Percentiles rank a stretch among this genome's conserved stretches.
These are phyloP conservation scores for Daldinia eschscholtzii DNA, from an alignment of 2,329 filamentous ascomycete species.

Conservation along the genomic window DNA sequence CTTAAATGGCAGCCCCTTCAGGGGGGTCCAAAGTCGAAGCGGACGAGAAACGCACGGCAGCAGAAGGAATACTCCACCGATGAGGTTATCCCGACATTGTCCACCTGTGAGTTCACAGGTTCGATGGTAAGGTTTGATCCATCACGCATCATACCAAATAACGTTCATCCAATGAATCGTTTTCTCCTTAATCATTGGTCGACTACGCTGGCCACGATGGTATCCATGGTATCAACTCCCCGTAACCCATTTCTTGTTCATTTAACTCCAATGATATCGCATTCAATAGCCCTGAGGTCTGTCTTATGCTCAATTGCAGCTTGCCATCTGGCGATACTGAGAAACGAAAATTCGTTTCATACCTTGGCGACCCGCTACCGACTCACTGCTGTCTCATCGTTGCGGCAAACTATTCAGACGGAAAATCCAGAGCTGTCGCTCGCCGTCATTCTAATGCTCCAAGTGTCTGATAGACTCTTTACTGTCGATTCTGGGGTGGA, in stretches of 20 bases:
- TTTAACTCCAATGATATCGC: conserved; percentile 50
- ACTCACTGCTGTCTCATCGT: conserved; percentile 43
- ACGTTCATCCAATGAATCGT: conserved; percentile 30
- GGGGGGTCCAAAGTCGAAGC: conserved; percentile 23
- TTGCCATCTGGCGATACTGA: conserved; percentile 49
- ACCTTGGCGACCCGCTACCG: conserved; percentile 46
- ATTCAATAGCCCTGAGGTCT: conserved; percentile 48
- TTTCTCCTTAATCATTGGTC: conserved; percentile 52
- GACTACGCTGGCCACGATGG: conserved; percentile 45
- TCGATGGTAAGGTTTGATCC: conserved; percentile 22
- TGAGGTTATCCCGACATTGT: background rate
- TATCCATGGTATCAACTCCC: conserved; percentile 48
- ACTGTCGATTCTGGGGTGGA: conserved; percentile 49
- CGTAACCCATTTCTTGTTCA: conserved; percentile 51
- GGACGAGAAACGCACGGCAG: conserved; percentile 23
- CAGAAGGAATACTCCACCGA: conserved; percentile 16
- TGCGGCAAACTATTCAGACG: conserved; percentile 43
- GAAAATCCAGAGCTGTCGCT: conserved; percentile 49
- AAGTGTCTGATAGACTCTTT: conserved; percentile 52
- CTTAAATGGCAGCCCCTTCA: conserved; percentile 49
- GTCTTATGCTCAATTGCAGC: conserved; percentile 52
- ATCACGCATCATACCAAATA: conserved; percentile 36
- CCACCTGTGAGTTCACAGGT: conserved; percentile 1
- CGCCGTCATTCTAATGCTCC: conserved; percentile 51
- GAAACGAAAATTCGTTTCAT: conserved; percentile 40